Percentiles rank a stretch among this genome's conserved stretches.
phyloP scores from a whole-genome alignment of 352 stramenopile species.

The Phytophthora citricola region DNA sequence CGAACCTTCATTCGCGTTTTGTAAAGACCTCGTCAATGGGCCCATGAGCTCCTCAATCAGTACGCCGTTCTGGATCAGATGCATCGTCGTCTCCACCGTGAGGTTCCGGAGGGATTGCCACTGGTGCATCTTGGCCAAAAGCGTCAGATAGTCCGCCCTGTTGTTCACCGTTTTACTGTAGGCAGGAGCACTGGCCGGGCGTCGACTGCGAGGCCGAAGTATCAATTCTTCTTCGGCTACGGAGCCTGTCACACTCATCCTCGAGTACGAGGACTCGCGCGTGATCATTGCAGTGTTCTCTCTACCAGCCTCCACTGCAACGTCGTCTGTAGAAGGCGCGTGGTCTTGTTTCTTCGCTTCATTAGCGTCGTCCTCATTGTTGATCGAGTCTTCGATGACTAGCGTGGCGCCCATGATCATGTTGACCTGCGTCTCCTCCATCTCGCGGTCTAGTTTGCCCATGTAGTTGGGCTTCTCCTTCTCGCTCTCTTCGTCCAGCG shows the following conservation, averaged over 20 bases:
- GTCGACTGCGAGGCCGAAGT: slow-evolving; percentile 7
- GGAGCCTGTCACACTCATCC: slow-evolving; percentile 10
- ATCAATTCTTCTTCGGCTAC: slow-evolving; percentile 3
- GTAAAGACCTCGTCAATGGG: slow-evolving; percentile 33
- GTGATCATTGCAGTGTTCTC: slow-evolving; percentile 14
- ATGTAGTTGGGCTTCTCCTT: slow-evolving; percentile 47
- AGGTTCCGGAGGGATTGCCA: slow-evolving; percentile 64
- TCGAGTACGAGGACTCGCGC: slow-evolving; percentile 19
- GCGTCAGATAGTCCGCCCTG: slow-evolving; percentile 30
- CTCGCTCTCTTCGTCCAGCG: slow-evolving; percentile 54
- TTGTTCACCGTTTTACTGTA: slow-evolving; percentile 30
- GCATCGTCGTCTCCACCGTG: slow-evolving; percentile 70
- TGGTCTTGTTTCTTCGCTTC: too few relatives aligned
- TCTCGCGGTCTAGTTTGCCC: slow-evolving; percentile 61
- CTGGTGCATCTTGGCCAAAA: slow-evolving; percentile 50
- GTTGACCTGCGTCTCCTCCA: slow-evolving; percentile 78
- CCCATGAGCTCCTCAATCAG: slow-evolving; percentile 57
- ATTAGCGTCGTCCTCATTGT: slow-evolving; percentile 8
- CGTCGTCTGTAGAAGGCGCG: not conserved
- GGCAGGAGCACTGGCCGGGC: slow-evolving; percentile 22
- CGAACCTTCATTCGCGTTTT: slow-evolving; percentile 7
- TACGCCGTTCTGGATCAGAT: slow-evolving; percentile 66
- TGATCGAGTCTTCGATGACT: slow-evolving; percentile 60
- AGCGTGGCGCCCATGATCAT: slow-evolving; percentile 86
- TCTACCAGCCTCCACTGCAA: not conserved